phyloP scores from a whole-genome alignment of 2,329 filamentous ascomycete genomes.

The Sclerotinia minor region DNA sequence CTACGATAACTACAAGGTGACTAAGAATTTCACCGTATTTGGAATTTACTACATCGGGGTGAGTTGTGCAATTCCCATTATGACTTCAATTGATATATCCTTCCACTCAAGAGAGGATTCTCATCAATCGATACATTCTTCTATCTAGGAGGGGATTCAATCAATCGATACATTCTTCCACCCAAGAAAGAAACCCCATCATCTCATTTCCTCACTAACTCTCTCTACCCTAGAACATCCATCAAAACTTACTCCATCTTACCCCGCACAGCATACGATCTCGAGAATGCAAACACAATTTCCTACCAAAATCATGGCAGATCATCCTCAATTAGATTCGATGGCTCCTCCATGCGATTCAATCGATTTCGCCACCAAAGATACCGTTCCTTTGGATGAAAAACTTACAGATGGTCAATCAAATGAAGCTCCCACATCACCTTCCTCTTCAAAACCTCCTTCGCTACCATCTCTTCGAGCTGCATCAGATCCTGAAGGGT shows the following conservation, averaged over 20 bases:
- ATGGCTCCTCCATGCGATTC: conserved; percentile 31
- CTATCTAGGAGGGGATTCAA: background rate
- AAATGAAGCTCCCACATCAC: conserved; percentile 26
- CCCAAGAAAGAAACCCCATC: background rate
- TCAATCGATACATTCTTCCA: background rate
- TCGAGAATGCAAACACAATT: conserved; percentile 12
- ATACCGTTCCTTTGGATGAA: conserved; percentile 17
- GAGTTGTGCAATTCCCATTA: background rate
- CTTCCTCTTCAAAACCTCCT: conserved; percentile 43
- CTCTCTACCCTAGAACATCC: conserved; percentile 4
- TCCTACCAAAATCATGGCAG: conserved; percentile 7
- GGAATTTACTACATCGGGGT: background rate
- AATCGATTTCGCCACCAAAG: conserved; percentile 31
- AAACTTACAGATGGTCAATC: conserved; percentile 27
- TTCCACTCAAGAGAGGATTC: too few species aligned
- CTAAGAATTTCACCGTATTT: background rate
- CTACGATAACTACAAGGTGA: background rate
- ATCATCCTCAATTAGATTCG: conserved; percentile 7
- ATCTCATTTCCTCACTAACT: background rate
- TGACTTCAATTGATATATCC: background rate
- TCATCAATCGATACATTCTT: background rate
- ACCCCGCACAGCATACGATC: conserved; percentile 28
- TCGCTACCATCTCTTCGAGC: conserved; percentile 61
- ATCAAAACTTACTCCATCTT: conserved; percentile 29
- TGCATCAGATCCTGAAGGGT: conserved; percentile 56